Base-by-base conservation (phyloP, 805 yeast species). In the Kodamaea kaohsiungensis region DNA sequence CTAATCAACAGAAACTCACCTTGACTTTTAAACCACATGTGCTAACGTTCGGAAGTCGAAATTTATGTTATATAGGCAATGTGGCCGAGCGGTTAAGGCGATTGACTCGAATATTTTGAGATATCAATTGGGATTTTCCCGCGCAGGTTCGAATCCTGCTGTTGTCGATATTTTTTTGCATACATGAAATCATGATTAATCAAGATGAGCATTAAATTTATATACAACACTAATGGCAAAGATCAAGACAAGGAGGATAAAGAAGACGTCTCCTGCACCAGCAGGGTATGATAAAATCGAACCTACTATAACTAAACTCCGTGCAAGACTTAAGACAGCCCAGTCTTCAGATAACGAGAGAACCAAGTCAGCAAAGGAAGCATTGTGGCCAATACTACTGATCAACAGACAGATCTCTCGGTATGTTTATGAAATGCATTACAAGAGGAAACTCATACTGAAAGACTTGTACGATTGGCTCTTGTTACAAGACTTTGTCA, bases 341-440 rank as follows among this genome's bases (percentile, higher is more conserved):
- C 78, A 74, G 54, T 57, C 61, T 2, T 22, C 35, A 13, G 56
- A 56, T 35, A 49, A 65, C 7, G 61, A 64, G 12, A 74, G 79
- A 18, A 72, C 79, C 1, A 72, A 77, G 15, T 77, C 80, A n/a
- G 82, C 84, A 53, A 53, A 55, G 17, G 85, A 84, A 57, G 72
- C 84, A 1, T 65, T 85, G 7, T 89, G 95, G 91, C 87, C 86
- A 51, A 83, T 91, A 16, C 76, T 81, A 59, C 82, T 80, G 61
- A 67, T 89, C n/a, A 79, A 85, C 55, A 93, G 89, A 65, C 91
- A 88, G 63, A 78, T 87, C 48, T 84, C 93, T 1, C 69, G 92
- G 51, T 91, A 91, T 62, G 75, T 91, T 1, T 91, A 86, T 65
- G 88, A 86, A 16, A 66, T 91, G 63, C 85, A 84, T 65, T 89